Evolutionary conservation across 305 asterid species (phyloP).

Genomic region (Euphrasia arctica): DNA sequence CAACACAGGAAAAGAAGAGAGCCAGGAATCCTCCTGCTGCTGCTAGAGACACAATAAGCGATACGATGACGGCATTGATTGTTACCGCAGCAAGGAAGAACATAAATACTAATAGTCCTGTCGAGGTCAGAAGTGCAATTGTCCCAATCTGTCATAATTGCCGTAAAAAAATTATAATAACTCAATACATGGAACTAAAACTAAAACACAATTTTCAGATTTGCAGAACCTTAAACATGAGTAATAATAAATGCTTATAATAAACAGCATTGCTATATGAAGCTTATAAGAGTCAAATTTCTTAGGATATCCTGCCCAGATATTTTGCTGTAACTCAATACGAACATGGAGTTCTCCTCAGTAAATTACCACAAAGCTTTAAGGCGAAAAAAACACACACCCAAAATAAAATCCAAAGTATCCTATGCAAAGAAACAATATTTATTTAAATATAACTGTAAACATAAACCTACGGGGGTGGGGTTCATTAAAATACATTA

Average conservation of each 20-base stretch:
- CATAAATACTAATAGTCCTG: conserved; percentile 61
- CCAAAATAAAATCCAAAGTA: no score
- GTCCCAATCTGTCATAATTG: conserved; percentile 59
- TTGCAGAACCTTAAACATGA: conserved; percentile 6
- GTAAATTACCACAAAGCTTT: no score
- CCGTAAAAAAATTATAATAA: conserved; percentile 5
- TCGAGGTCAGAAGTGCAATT: conserved; percentile 51
- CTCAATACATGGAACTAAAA: background rate
- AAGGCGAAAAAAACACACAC: background rate
- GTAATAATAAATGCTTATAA: conserved; percentile 1
- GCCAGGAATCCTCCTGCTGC: conserved; percentile 91
- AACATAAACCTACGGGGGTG: background rate
- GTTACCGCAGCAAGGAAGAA: conserved; percentile 73
- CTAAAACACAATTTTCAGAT: background rate
- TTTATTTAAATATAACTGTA: no score
- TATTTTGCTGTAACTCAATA: background rate
- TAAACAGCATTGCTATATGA: conserved; percentile 4
- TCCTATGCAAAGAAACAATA: no score
- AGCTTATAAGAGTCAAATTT: background rate
- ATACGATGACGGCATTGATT: conserved; percentile 64
- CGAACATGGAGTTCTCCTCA: no score
- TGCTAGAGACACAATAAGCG: conserved; percentile 72
- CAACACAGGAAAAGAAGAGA: conserved; percentile 62
- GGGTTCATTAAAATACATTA: background rate
- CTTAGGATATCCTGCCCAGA: background rate